Base-by-base conservation (phyloP, 345 rosid species). In the Populus deltoides region DNA sequence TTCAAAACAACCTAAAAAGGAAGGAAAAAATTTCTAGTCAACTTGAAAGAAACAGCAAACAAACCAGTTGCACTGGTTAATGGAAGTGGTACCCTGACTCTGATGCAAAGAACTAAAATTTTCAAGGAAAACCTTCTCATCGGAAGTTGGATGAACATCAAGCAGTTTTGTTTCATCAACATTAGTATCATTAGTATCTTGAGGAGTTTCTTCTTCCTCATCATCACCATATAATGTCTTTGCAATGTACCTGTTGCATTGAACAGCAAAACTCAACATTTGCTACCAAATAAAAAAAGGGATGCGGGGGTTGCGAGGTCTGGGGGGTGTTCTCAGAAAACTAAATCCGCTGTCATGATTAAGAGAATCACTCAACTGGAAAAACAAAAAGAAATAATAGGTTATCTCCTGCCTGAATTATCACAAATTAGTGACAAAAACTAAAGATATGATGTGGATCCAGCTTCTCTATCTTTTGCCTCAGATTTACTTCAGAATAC, bases 161-260 rank as follows among this genome's bases (percentile, higher is more conserved):
- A 96, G 86, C 76, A 93, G 67, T 82, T 89, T 93, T 81, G 95
- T 98, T 88, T 93, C 95, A 74, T 96, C 97, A 1, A 89, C 36
- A 33, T 33, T 33, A 33, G 36, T 33, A 33, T 33, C 85, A 16
- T 45, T 71, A 36, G 70, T 85, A 79, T 71, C 86, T 70, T 83
- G 89, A 75, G 90, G 75, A 80, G 79, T 80, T 81, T 86, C 91
- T 15, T 87, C 93, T 2, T 85, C 88, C 36, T 91, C 98, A 45
- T 91, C 94, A 8, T 89, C 98, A 70, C 97, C 94, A 74, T 90
- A 91, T 73, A 93, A 84, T 1, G 88, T 91, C 90, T 88, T 92
- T n/a, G 98, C 97, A 87, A 94, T 87, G 81, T 92, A 96, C 85
- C 98, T 93, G 22, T 83, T 76, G 73, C 38, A 66, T 70, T 20